Evolutionary conservation across 176 grass and related monocot genomes (phyloP).

Genomic region (Secale cereale): DNA sequence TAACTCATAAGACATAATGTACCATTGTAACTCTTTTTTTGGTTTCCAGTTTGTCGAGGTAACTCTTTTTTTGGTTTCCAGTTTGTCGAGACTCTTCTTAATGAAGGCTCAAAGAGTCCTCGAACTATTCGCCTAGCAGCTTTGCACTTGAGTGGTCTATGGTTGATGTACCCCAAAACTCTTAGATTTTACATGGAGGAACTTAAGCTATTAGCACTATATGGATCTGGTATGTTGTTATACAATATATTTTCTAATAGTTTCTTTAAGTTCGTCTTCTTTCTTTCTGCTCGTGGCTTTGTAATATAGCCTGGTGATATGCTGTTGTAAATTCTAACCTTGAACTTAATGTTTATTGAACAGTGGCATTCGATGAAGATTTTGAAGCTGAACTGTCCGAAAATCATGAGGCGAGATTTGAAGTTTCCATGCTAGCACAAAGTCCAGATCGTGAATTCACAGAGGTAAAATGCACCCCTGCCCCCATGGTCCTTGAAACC

Average conservation of each 20-base stretch:
- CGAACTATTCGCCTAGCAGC: constrained; percentile 82
- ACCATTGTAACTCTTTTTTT: constrained; percentile 8
- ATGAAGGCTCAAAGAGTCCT: constrained; percentile 85
- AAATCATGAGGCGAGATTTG: constrained; percentile 81
- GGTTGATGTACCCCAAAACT: constrained; percentile 78
- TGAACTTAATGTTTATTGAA: constrained; percentile 22
- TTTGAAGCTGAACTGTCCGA: constrained; percentile 93
- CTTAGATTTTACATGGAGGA: constrained; percentile 87
- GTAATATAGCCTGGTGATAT: constrained; percentile 6
- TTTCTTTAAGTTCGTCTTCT: constrained; percentile 16
- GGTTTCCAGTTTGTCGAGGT: constrained; percentile 68
- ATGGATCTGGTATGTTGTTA: constrained; percentile 76
- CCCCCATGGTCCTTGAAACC: neutral
- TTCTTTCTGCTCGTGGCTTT: neutral
- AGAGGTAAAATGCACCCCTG: constrained; percentile 46
- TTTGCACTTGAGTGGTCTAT: constrained; percentile 88
- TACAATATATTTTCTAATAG: neutral
- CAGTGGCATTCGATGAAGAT: constrained; percentile 98
- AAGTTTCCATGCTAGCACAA: constrained; percentile 88
- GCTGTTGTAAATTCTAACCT: constrained; percentile 23
- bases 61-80: constrained; percentile 74
- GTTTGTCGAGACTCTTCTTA: constrained; percentile 84
- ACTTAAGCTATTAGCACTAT: constrained; percentile 76
- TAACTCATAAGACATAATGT: neutral
- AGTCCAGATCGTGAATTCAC: constrained; percentile 95